Conservation (phyloP, 768 basidiomycete genomes). For the Xerocomellus amylosporus region DNA sequence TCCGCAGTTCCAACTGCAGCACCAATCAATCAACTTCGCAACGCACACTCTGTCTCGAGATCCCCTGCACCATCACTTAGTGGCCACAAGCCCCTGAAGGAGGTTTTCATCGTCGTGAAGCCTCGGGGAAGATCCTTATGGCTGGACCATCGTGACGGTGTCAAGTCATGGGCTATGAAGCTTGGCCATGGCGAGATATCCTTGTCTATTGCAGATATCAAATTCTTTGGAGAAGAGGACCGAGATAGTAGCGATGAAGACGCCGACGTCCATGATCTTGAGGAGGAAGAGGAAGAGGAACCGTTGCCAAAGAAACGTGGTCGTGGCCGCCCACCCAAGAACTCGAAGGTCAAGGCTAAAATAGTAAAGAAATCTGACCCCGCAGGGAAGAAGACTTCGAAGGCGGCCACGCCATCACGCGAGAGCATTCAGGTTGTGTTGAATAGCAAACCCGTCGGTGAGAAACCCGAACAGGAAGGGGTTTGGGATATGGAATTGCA, state of each 20-base stretch:
- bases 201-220: slow-evolving; percentile 51
- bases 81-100: slow-evolving; percentile 47
- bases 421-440: slow-evolving; percentile 63
- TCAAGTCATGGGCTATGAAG: slow-evolving; percentile 69
- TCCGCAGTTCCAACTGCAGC: slow-evolving; percentile 5
- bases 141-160: slow-evolving; percentile 67
- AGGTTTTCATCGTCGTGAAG: slow-evolving; percentile 51
- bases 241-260: slow-evolving; percentile 58
- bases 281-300: slow-evolving; percentile 43
- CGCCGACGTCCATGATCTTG: slow-evolving; percentile 43
- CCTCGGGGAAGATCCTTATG: slow-evolving; percentile 57
- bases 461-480: slow-evolving; percentile 44
- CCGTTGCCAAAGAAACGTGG: slow-evolving; percentile 41
- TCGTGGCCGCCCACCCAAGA: slow-evolving; percentile 35
- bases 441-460: slow-evolving; percentile 52
- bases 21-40: slow-evolving; percentile 18
- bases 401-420: slow-evolving; percentile 34
- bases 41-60: slow-evolving; percentile 32
- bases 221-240: slow-evolving; percentile 55
- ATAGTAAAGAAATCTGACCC: slow-evolving; percentile 31
- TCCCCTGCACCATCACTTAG: slow-evolving; percentile 30
- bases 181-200: slow-evolving; percentile 56
- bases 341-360: slow-evolving; percentile 33
- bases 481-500: slow-evolving; percentile 64
- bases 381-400: slow-evolving; percentile 44